A percentile compares a stretch with the other conserved stretches of the same genome.
phyloP scores from a whole-genome alignment of 306 rosid species.

The Echinosophora koreensis region DNA sequence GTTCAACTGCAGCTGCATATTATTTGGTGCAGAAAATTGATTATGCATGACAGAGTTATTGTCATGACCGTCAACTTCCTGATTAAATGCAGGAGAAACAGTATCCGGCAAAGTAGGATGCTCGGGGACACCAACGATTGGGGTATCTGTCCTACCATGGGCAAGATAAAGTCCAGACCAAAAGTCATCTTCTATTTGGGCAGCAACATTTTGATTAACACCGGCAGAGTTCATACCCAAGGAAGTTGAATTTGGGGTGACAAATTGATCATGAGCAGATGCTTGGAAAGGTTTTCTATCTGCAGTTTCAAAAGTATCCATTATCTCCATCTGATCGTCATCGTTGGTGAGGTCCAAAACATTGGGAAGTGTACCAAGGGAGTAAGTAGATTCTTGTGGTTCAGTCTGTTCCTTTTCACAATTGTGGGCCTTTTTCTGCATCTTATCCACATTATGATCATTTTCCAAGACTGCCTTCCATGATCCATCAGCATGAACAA shows the following conservation, averaged over 20 bases:
- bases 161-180: slow-evolving; percentile 53
- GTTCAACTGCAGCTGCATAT: slow-evolving; percentile 54
- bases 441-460: slow-evolving; percentile 54
- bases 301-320: slow-evolving; percentile 45
- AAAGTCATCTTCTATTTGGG: slow-evolving; percentile 57
- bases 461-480: slow-evolving; percentile 75
- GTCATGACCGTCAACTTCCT: slow-evolving; percentile 57
- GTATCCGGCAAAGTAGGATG: slow-evolving; percentile 53
- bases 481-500: slow-evolving; percentile 81
- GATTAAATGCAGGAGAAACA: slow-evolving; percentile 59
- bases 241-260: slow-evolving; percentile 42
- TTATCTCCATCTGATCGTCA: slow-evolving; percentile 61
- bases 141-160: slow-evolving; percentile 50
- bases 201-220: slow-evolving; percentile 51
- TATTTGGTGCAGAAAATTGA: slow-evolving; percentile 53
- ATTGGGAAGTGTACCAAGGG: slow-evolving; percentile 39
- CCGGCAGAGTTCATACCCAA: slow-evolving; percentile 39
- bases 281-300: slow-evolving; percentile 68
- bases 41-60: slow-evolving; percentile 54
- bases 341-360: slow-evolving; percentile 80
- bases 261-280: slow-evolving; percentile 41
- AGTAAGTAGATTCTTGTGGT: slow-evolving; percentile 52
- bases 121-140: slow-evolving; percentile 46
- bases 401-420: slow-evolving; percentile 55
- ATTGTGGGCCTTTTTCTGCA: slow-evolving; percentile 44